Conservation (phyloP, 805 yeast genomes). For the Priceomyces melissophilus region DNA sequence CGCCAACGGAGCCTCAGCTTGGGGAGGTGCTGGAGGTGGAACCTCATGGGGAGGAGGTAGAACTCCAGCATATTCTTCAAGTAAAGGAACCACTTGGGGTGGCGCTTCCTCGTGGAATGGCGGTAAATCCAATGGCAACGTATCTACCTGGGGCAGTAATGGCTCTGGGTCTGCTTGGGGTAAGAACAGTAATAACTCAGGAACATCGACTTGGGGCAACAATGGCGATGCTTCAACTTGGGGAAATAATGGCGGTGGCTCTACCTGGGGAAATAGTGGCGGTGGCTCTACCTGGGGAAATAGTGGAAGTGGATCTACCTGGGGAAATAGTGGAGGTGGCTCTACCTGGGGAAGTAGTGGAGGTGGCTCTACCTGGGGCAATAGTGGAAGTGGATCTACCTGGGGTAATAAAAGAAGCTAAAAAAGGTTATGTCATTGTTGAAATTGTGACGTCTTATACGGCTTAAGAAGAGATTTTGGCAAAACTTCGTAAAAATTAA, state of each 20-base stretch:
- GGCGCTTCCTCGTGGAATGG: conserved; percentile 53
- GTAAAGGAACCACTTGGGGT: conserved; percentile 23
- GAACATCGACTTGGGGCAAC: conserved; percentile 38
- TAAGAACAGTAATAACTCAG: conserved; percentile 26
- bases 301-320: conserved; percentile 37
- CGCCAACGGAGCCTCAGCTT: conserved; percentile 29
- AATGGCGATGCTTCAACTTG: conserved; percentile 2
- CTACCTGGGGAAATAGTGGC: conserved; percentile 25
- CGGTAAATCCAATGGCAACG: conserved; percentile 37
- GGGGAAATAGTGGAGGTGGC: conserved; percentile 20
- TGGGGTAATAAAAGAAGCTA: conserved; percentile 4
- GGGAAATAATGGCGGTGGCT: conserved; percentile 35
- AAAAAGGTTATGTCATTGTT: no score
- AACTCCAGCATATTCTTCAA: conserved; percentile 17
- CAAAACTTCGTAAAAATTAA: no score
- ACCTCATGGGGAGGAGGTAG: conserved; percentile 22
- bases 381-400: conserved; percentile 1
- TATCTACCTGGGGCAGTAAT: conserved; percentile 33
- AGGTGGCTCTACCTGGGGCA: no score
- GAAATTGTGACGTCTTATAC: no score
- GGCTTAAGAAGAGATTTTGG: no score
- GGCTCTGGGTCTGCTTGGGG: conserved; percentile 8
- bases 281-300: conserved; percentile 11
- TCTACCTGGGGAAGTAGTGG: conserved; percentile 12
- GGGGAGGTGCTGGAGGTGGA: conserved; percentile 17